These are phyloP conservation scores for Lactarius hengduanensis DNA, from an alignment of 768 basidiomycete genomes.

Conservation along the genomic window DNA sequence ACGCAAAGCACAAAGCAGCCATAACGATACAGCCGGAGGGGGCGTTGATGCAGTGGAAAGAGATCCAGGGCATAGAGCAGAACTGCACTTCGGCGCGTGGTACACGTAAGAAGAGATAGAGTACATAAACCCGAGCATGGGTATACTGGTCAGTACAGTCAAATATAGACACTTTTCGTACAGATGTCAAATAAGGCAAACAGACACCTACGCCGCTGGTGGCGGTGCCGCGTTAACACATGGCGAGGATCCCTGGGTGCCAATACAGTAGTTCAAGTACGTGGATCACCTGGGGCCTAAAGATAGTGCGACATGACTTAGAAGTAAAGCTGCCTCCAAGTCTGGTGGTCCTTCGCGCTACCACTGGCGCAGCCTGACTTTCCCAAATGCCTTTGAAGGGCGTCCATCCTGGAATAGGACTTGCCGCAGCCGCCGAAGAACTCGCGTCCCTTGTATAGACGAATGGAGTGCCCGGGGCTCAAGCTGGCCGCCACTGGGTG, in stretches of 20 bases:
- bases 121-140: background rate
- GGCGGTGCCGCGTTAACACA: background rate
- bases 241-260: too few species aligned
- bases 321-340: conserved; percentile 18
- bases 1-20: background rate
- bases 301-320: background rate
- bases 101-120: background rate
- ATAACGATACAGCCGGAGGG: background rate
- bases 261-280: too few species aligned
- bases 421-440: conserved; percentile 22
- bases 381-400: conserved; percentile 18
- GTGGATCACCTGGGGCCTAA: background rate
- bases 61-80: background rate
- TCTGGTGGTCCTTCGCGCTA: conserved; percentile 10
- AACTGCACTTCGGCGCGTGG: background rate
- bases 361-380: conserved; percentile 11
- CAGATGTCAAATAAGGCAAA: background rate
- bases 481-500: background rate
- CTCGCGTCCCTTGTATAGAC: background rate
- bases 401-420: conserved; percentile 20
- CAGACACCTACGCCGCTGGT: background rate
- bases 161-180: background rate
- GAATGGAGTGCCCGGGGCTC: background rate
- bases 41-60: background rate
- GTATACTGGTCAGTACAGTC: background rate